Evolutionary conservation across 345 rosid species (phyloP).

Genomic region (Brassica incana): DNA sequence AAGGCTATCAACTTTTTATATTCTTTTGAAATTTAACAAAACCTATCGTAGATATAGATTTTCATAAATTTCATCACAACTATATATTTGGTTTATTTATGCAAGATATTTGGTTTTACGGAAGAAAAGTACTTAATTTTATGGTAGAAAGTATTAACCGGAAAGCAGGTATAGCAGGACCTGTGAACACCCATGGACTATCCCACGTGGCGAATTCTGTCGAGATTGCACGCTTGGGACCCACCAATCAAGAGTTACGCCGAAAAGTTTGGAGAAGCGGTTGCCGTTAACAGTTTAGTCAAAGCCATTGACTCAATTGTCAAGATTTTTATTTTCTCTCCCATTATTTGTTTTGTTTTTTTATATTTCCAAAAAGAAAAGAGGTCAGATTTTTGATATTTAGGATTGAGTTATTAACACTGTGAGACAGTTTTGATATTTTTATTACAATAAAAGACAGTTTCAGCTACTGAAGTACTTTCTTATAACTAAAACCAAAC

Average conservation of each 20-base stretch:
- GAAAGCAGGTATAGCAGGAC: constrained; percentile 2
- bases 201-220: constrained; percentile 16
- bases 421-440: too few relatives aligned
- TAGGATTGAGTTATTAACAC: background rate
- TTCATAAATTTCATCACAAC: background rate
- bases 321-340: background rate
- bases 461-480: too few relatives aligned
- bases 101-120: background rate
- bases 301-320: constrained; percentile 15
- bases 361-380: background rate
- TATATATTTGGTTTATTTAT: background rate
- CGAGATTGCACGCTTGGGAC: constrained; percentile 13
- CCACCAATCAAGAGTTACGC: constrained; percentile 15
- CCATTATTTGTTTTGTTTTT: background rate
- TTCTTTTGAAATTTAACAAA: background rate
- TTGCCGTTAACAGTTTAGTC: constrained; percentile 38
- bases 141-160: background rate
- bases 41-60: constrained; percentile 8
- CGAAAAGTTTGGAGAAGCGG: constrained; percentile 35
- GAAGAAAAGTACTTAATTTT: background rate
- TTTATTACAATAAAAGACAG: too few relatives aligned
- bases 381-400: background rate
- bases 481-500: too few relatives aligned
- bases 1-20: constrained; percentile 22
- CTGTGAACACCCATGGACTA: constrained; percentile 8